These are phyloP conservation scores for Platanthera zijinensis DNA, from an alignment of 106 monocot species.

Conservation along the genomic window DNA sequence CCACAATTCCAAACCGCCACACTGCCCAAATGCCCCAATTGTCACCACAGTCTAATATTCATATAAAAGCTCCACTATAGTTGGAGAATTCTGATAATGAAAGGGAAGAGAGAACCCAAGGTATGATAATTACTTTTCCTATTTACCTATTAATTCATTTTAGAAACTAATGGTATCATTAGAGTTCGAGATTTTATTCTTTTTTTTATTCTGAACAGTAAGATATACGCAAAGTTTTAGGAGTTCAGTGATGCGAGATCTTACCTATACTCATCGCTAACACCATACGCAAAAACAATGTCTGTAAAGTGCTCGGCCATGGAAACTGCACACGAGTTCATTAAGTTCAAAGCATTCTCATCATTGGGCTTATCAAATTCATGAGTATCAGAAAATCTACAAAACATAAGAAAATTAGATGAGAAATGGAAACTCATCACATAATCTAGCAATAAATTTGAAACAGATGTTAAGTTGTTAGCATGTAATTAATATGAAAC, in stretches of 20 bases:
- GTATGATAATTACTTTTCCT: neutral
- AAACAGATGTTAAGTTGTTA: neutral
- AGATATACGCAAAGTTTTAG: neutral
- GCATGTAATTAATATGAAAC: neutral
- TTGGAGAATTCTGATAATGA: neutral
- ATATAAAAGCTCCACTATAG: neutral
- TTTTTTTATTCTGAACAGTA: neutral
- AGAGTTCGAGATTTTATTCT: neutral
- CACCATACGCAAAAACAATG: slow-evolving; percentile 87
- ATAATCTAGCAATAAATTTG: neutral
- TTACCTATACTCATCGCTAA: slow-evolving; percentile 92
- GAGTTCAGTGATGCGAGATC: neutral
- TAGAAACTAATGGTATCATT: neutral
- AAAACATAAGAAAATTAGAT: neutral
- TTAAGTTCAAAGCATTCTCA: slow-evolving; percentile 61
- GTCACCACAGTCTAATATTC: neutral
- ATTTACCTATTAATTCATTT: neutral
- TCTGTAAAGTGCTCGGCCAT: slow-evolving; percentile 78
- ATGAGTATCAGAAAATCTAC: slow-evolving; percentile 60
- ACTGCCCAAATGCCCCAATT: too few species aligned
- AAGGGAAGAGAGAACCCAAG: neutral
- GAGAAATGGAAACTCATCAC: neutral
- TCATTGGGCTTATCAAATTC: slow-evolving; percentile 88
- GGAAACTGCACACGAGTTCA: slow-evolving; percentile 70
- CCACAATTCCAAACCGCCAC: too few species aligned